Conservation (phyloP, 2,329 filamentous ascomycete genomes). For the Sclerotinia borealis region DNA sequence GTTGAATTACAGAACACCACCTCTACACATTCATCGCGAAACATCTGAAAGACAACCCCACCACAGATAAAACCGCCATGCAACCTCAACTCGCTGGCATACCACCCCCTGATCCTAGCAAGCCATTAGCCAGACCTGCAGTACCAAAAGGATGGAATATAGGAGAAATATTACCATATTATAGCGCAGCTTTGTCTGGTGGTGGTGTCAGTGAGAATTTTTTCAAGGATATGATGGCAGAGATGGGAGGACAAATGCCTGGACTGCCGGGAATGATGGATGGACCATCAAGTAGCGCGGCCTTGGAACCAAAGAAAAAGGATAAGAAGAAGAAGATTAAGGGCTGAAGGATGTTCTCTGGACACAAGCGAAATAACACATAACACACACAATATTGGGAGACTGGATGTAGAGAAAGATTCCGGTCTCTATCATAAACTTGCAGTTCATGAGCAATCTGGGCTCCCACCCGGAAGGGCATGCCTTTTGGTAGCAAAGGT, state of each 20-base stretch:
- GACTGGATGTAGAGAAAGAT: not conserved
- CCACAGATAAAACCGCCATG: constrained; percentile 64
- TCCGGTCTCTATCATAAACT: not conserved
- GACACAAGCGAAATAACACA: not conserved
- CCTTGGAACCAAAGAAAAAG: constrained; percentile 43
- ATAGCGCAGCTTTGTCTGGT: constrained; percentile 83
- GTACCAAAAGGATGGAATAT: constrained; percentile 91
- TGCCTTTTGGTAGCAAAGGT: constrained; percentile 13
- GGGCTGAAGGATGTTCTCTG: constrained; percentile 13
- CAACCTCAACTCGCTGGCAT: constrained; percentile 67
- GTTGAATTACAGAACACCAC: constrained; percentile 60
- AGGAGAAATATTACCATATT: constrained; percentile 72
- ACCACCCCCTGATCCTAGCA: constrained; percentile 53
- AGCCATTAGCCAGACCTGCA: constrained; percentile 64
- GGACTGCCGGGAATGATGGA: constrained; percentile 37
- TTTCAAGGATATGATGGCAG: constrained; percentile 93
- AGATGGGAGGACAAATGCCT: constrained; percentile 57
- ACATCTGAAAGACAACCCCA: constrained; percentile 73
- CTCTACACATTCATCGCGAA: constrained; percentile 75
- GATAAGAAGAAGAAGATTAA: constrained; percentile 34
- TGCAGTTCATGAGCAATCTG: not conserved
- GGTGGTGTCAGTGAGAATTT: constrained; percentile 93
- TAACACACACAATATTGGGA: not conserved
- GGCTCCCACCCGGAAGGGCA: constrained; percentile 8
- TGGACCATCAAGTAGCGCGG: constrained; percentile 27